These are phyloP conservation scores for Flaveria ramosissima DNA, from an alignment of 129 eudicot species.

Conservation along the genomic window DNA sequence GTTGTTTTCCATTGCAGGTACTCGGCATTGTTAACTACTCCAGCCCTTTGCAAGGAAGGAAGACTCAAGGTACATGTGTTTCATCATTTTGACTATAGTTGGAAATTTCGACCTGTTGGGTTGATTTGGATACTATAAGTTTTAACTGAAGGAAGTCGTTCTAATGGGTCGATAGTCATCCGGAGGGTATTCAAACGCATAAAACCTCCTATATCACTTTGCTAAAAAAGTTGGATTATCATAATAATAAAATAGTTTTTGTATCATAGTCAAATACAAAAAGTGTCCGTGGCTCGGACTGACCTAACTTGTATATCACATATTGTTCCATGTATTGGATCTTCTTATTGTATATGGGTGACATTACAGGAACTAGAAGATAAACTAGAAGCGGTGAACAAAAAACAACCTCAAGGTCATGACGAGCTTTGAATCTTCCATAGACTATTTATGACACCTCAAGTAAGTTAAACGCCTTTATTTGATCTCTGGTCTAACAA, in stretches of 20 bases:
- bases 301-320: neutral
- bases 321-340: neutral
- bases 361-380: constrained; percentile 71
- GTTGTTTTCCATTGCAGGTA: constrained; percentile 52
- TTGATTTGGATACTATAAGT: neutral
- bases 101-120: neutral
- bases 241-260: neutral
- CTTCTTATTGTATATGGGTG: constrained; percentile 22
- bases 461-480: constrained; percentile 20
- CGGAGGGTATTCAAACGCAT: neutral
- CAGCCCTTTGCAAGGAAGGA: constrained; percentile 74
- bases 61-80: constrained; percentile 65
- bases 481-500: neutral
- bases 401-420: constrained; percentile 59
- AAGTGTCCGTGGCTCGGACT: neutral
- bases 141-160: neutral
- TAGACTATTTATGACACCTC: constrained; percentile 25
- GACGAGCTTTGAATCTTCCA: constrained; percentile 66
- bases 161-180: neutral
- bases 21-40: constrained; percentile 72
- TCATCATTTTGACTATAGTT: neutral
- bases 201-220: neutral
- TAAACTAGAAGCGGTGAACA: constrained; percentile 70
- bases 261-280: neutral
- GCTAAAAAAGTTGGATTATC: constrained; percentile 7